Conservation (phyloP, 2,329 filamentous ascomycete genomes). For the Pyrenochaeta sp. region DNA sequence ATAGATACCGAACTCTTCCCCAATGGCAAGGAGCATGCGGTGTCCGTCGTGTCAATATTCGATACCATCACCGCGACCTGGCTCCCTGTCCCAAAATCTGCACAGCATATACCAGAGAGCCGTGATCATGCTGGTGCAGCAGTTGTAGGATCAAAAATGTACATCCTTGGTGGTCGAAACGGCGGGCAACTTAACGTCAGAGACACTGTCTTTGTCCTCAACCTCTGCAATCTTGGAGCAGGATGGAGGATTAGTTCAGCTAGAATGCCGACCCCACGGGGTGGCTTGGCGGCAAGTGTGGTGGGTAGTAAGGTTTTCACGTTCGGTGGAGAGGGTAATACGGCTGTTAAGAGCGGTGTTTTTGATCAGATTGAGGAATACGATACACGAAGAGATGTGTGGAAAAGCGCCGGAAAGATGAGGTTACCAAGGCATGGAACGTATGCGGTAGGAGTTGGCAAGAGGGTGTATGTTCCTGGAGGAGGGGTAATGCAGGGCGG, state of each 20-base stretch:
- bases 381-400: conserved; percentile 26
- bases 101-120: conserved; percentile 26
- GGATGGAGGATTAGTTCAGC: conserved; percentile 26
- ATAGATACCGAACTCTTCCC: conserved; percentile 14
- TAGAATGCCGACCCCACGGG: conserved; percentile 36
- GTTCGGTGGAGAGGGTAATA: conserved; percentile 40
- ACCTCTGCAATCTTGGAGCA: conserved; percentile 26
- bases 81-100: conserved; percentile 11
- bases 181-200: conserved; percentile 21
- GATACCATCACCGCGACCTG: conserved; percentile 20
- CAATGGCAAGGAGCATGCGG: conserved; percentile 11
- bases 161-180: conserved; percentile 35
- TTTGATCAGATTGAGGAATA: conserved; percentile 33
- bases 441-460: conserved; percentile 29
- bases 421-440: conserved; percentile 36
- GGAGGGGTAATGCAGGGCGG: conserved; percentile 28
- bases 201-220: conserved; percentile 32
- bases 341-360: conserved; percentile 17
- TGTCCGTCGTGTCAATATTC: conserved; percentile 27
- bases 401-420: conserved; percentile 28
- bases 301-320: conserved; percentile 33
- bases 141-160: conserved; percentile 31
- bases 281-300: conserved; percentile 27
- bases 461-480: conserved; percentile 34
- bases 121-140: conserved; percentile 37